Conservation (phyloP, 1,139 yeast species). For the Debaryomycetaceae sp. region DNA sequence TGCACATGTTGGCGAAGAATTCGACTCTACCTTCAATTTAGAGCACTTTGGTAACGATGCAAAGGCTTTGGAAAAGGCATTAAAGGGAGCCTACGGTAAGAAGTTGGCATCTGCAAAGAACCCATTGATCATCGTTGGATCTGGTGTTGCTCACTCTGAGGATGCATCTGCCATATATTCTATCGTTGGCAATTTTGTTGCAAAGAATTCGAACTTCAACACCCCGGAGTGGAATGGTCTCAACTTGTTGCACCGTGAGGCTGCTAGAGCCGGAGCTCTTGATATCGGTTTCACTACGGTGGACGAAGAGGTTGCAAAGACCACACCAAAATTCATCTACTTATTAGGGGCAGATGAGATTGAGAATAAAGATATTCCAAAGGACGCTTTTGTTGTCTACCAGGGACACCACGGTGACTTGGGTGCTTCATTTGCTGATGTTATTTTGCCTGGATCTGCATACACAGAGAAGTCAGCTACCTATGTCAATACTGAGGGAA, state of each 20-base stretch:
- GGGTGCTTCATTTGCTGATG: constrained; percentile 89
- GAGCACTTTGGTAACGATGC: constrained; percentile 64
- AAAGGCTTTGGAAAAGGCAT: constrained; percentile 56
- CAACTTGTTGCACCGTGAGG: constrained; percentile 80
- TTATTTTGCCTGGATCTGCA: constrained; percentile 82
- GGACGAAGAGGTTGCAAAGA: constrained; percentile 43
- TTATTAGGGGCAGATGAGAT: constrained; percentile 85
- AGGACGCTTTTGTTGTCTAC: constrained; percentile 84
- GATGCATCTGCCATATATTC: constrained; percentile 66
- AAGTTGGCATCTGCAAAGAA: constrained; percentile 64
- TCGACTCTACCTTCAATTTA: constrained; percentile 72
- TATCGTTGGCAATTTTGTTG: constrained; percentile 60
- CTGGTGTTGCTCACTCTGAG: constrained; percentile 69
- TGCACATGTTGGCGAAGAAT: constrained; percentile 71
- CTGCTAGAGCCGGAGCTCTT: constrained; percentile 81
- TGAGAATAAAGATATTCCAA: constrained; percentile 65
- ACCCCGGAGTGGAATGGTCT: constrained; percentile 81
- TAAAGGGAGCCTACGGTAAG: constrained; percentile 67
- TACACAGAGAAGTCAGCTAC: constrained; percentile 87
- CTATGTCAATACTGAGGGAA: constrained; percentile 89
- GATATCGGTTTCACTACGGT: constrained; percentile 76
- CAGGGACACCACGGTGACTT: constrained; percentile 93
- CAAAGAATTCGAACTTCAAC: constrained; percentile 58
- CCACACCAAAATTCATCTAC: constrained; percentile 73
- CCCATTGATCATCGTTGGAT: constrained; percentile 81